phyloP scores from a whole-genome alignment of 1,284 basidiomycete genomes.

The Grifola frondosa region DNA sequence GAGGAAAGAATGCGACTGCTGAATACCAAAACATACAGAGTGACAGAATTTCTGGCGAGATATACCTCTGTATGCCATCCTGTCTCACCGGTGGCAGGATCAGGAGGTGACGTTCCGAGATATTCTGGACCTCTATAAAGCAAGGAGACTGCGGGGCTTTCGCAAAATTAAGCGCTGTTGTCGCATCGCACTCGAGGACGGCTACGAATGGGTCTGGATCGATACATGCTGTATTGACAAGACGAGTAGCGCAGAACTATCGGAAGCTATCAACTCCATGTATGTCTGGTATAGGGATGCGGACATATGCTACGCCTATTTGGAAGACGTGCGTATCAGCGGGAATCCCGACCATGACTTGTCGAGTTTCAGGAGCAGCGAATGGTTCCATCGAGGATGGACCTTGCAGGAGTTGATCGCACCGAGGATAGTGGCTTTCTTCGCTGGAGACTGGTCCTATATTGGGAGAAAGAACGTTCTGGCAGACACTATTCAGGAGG shows the following conservation, averaged over 20 bases:
- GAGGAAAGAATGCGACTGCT: slow-evolving; percentile 3
- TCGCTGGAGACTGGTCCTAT: slow-evolving; percentile 8
- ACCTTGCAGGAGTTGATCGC: slow-evolving; percentile 18
- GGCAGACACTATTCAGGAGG: slow-evolving; percentile 10
- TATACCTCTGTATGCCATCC: slow-evolving; percentile 10
- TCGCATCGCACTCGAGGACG: neutral
- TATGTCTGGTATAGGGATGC: slow-evolving; percentile 9
- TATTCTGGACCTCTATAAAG: neutral
- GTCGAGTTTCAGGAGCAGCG: slow-evolving; percentile 11
- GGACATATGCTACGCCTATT: slow-evolving; percentile 9
- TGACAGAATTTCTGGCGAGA: slow-evolving; percentile 2
- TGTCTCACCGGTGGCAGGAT: slow-evolving; percentile 13
- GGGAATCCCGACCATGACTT: slow-evolving; percentile 2
- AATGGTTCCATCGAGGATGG: slow-evolving; percentile 16
- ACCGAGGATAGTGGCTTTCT: slow-evolving; percentile 12
- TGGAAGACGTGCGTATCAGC: slow-evolving; percentile 6
- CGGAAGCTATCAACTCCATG: slow-evolving; percentile 11
- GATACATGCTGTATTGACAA: slow-evolving; percentile 12
- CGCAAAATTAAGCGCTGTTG: slow-evolving; percentile 2
- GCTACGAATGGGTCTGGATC: slow-evolving; percentile 8
- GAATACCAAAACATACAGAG: neutral
- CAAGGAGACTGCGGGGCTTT: neutral
- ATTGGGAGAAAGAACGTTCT: slow-evolving; percentile 12
- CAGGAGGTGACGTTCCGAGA: slow-evolving; percentile 5
- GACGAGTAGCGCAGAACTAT: slow-evolving; percentile 5